These are phyloP conservation scores for Wickerhamomyces sp. DNA, from an alignment of 1,139 yeast species.

Conservation along the genomic window DNA sequence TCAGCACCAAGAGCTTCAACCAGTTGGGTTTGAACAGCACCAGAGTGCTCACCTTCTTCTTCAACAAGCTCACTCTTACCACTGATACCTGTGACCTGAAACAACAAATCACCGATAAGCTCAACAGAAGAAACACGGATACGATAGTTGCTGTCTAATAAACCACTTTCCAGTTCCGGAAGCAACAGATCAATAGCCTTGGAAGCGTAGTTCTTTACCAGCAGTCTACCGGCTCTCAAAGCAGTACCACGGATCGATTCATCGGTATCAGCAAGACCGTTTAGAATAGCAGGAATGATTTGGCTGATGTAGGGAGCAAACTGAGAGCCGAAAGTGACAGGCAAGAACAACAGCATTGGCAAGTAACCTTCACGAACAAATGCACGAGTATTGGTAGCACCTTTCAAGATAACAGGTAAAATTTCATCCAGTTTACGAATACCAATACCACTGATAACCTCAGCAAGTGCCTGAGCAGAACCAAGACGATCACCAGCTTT, in stretches of 20 bases:
- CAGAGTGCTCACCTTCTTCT: slow-evolving; percentile 51
- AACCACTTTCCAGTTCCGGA: slow-evolving; percentile 90
- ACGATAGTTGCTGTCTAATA: slow-evolving; percentile 77
- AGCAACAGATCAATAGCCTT: slow-evolving; percentile 89
- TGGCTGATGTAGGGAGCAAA: slow-evolving; percentile 83
- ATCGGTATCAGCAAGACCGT: slow-evolving; percentile 85
- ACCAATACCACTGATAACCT: slow-evolving; percentile 90
- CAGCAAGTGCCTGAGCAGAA: slow-evolving; percentile 95
- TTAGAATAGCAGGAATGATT: slow-evolving; percentile 84
- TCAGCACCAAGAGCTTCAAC: slow-evolving; percentile 79
- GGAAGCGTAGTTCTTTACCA: slow-evolving; percentile 87
- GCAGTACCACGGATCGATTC: slow-evolving; percentile 89
- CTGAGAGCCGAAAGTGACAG: slow-evolving; percentile 91
- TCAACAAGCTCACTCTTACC: slow-evolving; percentile 56
- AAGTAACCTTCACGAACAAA: slow-evolving; percentile 88
- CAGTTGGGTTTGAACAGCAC: slow-evolving; percentile 62
- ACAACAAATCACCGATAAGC: slow-evolving; percentile 92
- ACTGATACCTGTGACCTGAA: slow-evolving; percentile 90
- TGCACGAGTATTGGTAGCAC: slow-evolving; percentile 60
- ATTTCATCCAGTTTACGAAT: slow-evolving; percentile 80
- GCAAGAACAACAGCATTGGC: slow-evolving; percentile 85
- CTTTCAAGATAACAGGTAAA: slow-evolving; percentile 73
- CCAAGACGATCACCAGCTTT: slow-evolving; percentile 92
- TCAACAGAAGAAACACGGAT: slow-evolving; percentile 93
- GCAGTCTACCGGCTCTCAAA: slow-evolving; percentile 85